Conservation (phyloP, 208 protist species). For the Strigomonas galati region DNA sequence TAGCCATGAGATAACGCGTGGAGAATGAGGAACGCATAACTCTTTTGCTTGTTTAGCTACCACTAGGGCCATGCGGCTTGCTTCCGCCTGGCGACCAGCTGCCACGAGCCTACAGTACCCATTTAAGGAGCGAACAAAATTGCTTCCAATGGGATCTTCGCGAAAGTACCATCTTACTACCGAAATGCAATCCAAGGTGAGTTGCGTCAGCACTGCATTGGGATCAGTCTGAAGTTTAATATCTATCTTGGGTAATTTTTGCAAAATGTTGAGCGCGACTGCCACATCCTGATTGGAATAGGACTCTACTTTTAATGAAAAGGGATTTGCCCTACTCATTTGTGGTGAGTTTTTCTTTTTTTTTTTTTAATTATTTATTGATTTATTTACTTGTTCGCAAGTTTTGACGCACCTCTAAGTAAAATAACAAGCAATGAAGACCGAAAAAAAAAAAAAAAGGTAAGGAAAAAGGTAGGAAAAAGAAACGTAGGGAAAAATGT, state of each 20-base stretch:
- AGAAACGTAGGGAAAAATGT: background rate
- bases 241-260: slow-evolving; percentile 19
- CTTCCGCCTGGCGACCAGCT: background rate
- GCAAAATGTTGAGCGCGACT: slow-evolving; percentile 21
- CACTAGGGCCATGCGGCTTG: slow-evolving; percentile 14
- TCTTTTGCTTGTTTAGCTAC: slow-evolving; percentile 16
- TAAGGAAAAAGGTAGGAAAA: slow-evolving; percentile 3
- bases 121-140: slow-evolving; percentile 24
- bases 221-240: slow-evolving; percentile 8
- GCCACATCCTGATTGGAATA: slow-evolving; percentile 21
- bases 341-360: too few species aligned
- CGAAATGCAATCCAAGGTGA: slow-evolving; percentile 19
- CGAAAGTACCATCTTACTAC: slow-evolving; percentile 28
- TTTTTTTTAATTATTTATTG: background rate
- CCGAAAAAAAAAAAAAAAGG: background rate
- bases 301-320: slow-evolving; percentile 10
- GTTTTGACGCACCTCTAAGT: background rate
- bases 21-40: slow-evolving; percentile 18
- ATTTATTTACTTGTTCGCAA: slow-evolving; percentile 5
- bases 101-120: slow-evolving; percentile 12
- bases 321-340: too few species aligned
- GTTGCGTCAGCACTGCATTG: background rate
- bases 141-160: slow-evolving; percentile 15
- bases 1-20: slow-evolving; percentile 13
- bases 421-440: background rate